Percentiles rank a stretch among this genome's conserved stretches.
Conservation (phyloP, 148 eudicot genomes). For the Tetragonia tetragonoides region DNA sequence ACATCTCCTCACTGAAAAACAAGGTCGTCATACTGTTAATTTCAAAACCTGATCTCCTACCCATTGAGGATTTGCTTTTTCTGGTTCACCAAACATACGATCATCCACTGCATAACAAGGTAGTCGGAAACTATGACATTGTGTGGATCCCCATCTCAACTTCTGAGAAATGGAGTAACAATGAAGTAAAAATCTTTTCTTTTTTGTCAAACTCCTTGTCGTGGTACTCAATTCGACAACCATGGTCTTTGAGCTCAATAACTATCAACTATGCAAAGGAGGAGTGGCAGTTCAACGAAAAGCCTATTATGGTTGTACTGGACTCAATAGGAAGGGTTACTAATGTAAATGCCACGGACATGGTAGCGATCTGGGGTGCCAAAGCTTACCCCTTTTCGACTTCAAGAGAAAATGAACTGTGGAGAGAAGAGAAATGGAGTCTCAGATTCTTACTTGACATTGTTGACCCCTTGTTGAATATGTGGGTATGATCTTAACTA, state of each 20-base stretch:
- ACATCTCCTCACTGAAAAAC: constrained; percentile 44
- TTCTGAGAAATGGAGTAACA: constrained; percentile 41
- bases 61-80: constrained; percentile 41
- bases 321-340: constrained; percentile 45
- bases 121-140: constrained; percentile 37
- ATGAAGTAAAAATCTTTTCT: constrained; percentile 34
- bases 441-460: constrained; percentile 39
- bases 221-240: constrained; percentile 53
- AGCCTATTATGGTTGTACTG: constrained; percentile 70
- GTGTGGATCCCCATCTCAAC: constrained; percentile 61
- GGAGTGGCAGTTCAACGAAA: constrained; percentile 47
- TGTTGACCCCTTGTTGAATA: constrained; percentile 41
- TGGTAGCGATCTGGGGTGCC: constrained; percentile 68
- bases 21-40: constrained; percentile 61
- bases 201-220: constrained; percentile 62
- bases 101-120: constrained; percentile 27
- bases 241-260: constrained; percentile 47
- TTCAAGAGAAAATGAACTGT: constrained; percentile 55
- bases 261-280: constrained; percentile 42
- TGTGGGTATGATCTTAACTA: constrained; percentile 45
- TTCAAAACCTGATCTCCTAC: constrained; percentile 60
- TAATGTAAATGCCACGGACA: constrained; percentile 56
- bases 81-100: constrained; percentile 52
- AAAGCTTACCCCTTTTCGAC: constrained; percentile 63
- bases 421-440: constrained; percentile 51